Evolutionary conservation across 2,329 filamentous ascomycete genomes (phyloP).

Genomic region (Arachnopeziza araneosa): DNA sequence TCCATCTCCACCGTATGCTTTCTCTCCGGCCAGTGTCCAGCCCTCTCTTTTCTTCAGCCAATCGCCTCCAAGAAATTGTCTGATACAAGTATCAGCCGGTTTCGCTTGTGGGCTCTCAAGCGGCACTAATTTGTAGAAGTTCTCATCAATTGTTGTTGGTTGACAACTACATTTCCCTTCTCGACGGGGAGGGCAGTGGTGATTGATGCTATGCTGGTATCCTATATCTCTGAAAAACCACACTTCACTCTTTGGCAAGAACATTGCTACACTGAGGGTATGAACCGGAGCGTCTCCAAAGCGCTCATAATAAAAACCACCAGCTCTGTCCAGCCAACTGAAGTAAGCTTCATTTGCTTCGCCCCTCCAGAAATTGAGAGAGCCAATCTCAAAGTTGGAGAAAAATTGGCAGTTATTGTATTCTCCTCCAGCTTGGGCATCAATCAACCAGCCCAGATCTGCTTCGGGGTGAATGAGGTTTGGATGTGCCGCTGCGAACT

Average conservation of each 20-base stretch:
- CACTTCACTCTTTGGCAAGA: slow-evolving; percentile 84
- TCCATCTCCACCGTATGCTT: slow-evolving; percentile 38
- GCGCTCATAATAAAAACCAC: slow-evolving; percentile 96
- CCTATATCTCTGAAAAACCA: slow-evolving; percentile 98
- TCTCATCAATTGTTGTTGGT: slow-evolving; percentile 38
- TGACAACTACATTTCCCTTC: slow-evolving; percentile 37
- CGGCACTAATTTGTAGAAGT: slow-evolving; percentile 43
- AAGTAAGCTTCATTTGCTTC: slow-evolving; percentile 86
- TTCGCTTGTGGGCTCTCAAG: slow-evolving; percentile 42
- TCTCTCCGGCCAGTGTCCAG: slow-evolving; percentile 38
- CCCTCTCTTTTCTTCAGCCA: slow-evolving; percentile 39
- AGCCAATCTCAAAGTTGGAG: slow-evolving; percentile 98
- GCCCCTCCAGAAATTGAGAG: slow-evolving; percentile 83
- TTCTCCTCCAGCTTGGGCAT: slow-evolving; percentile 70
- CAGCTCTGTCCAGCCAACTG: slow-evolving; percentile 75
- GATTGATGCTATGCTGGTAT: slow-evolving; percentile 71
- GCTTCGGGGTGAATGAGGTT: slow-evolving; percentile 79
- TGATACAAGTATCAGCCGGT: slow-evolving; percentile 41
- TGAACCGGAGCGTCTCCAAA: slow-evolving; percentile 97
- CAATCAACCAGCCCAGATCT: slow-evolving; percentile 80
- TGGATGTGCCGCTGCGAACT: slow-evolving; percentile 81
- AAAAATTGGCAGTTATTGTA: slow-evolving; percentile 99
- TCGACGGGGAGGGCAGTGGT: slow-evolving; percentile 32
- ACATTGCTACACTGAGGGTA: slow-evolving; percentile 80
- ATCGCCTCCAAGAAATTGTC: slow-evolving; percentile 38